Conservation (phyloP, 768 basidiomycete genomes). For the Albatrellus ellisii region DNA sequence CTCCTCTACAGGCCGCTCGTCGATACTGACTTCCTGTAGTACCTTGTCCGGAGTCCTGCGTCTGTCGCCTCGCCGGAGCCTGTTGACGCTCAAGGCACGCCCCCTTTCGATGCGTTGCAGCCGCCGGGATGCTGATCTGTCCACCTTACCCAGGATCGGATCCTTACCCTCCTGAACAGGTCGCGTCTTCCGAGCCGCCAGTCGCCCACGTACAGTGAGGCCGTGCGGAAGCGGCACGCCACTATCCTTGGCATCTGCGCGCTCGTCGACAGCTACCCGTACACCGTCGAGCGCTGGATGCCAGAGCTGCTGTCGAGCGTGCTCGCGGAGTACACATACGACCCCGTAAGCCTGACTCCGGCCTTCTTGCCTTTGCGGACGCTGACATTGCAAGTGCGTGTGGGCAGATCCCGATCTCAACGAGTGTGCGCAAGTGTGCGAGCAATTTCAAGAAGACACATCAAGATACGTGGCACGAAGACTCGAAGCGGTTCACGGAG, state of each 20-base stretch:
- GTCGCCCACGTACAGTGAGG: slow-evolving; percentile 51
- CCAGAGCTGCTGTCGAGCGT: slow-evolving; percentile 70
- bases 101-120: slow-evolving; percentile 10
- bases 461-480: slow-evolving; percentile 85
- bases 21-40: slow-evolving; percentile 19
- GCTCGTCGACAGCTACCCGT: slow-evolving; percentile 87
- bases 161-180: slow-evolving; percentile 58
- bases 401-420: slow-evolving; percentile 63
- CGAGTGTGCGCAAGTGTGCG: slow-evolving; percentile 70
- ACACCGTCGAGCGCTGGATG: slow-evolving; percentile 93
- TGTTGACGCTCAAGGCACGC: slow-evolving; percentile 55
- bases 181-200: slow-evolving; percentile 53
- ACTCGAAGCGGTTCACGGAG: slow-evolving; percentile 74
- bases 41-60: slow-evolving; percentile 77
- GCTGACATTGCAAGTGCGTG: too few relatives aligned
- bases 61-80: slow-evolving; percentile 65
- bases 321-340: slow-evolving; percentile 73
- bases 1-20: background rate
- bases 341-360: slow-evolving; percentile 37
- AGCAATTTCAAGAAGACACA: slow-evolving; percentile 73
- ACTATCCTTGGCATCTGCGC: slow-evolving; percentile 93
- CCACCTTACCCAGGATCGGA: slow-evolving; percentile 43
- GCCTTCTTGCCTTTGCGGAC: background rate
- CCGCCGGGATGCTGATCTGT: slow-evolving; percentile 24
- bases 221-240: slow-evolving; percentile 72